Conservation (phyloP, 495 filamentous ascomycete genomes). For the Tuber magnatum region DNA sequence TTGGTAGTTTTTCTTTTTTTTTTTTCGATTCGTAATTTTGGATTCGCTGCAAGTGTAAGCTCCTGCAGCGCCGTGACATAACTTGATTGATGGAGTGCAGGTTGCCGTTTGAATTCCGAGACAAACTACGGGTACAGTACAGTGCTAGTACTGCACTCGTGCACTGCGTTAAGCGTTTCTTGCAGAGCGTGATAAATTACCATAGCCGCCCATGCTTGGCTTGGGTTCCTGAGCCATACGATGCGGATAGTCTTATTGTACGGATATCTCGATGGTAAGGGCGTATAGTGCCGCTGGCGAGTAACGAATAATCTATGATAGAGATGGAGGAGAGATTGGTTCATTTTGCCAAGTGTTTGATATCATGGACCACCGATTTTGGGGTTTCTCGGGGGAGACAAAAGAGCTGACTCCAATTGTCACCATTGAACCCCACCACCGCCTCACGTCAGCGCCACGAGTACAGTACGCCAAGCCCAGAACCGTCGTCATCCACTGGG, state of each 20-base stretch:
- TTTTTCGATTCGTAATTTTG: background rate
- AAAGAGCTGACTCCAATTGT: background rate
- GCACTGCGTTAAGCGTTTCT: no score
- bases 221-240: background rate
- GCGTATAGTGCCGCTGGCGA: no score
- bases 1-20: background rate
- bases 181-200: no score
- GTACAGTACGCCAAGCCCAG: slow-evolving; percentile 22
- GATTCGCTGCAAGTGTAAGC: background rate
- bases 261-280: no score
- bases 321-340: background rate
- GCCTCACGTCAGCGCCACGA: background rate
- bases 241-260: background rate
- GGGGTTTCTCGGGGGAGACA: background rate
- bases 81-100: no score
- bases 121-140: no score
- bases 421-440: background rate
- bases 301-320: no score
- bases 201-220: no score
- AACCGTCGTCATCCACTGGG: slow-evolving; percentile 20
- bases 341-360: background rate
- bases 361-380: no score
- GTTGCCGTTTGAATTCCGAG: no score
- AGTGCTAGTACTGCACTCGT: no score
- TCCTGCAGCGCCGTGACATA: background rate